Evolutionary conservation across 1,284 basidiomycete species (phyloP).

Genomic region (Cryptococcus sp.): DNA sequence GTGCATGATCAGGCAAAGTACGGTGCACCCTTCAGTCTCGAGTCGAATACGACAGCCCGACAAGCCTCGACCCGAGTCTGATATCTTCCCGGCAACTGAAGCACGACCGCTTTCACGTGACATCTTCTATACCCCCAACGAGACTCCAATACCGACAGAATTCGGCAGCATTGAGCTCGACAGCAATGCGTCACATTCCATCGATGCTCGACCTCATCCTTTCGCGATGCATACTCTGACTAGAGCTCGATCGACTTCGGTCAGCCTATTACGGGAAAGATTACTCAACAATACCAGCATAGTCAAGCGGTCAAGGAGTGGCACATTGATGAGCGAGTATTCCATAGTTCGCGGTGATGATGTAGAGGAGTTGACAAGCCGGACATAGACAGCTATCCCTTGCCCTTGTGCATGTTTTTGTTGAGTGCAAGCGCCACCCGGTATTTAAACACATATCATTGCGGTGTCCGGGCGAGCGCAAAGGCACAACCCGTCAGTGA

Average conservation of each 20-base stretch:
- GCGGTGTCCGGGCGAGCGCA: too few species aligned
- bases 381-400: too few species aligned
- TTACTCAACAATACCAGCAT: neutral
- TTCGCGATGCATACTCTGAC: neutral
- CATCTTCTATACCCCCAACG: neutral
- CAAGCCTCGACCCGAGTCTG: too few species aligned
- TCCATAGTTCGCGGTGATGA: too few species aligned
- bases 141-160: neutral
- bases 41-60: too few species aligned
- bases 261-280: neutral
- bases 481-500: too few species aligned
- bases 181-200: neutral
- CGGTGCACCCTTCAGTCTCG: neutral
- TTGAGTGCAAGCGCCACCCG: too few species aligned
- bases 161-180: neutral
- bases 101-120: neutral
- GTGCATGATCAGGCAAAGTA: neutral
- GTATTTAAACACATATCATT: too few species aligned
- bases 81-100: too few species aligned
- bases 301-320: slow-evolving; percentile 4
- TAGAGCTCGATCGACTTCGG: slow-evolving; percentile 4
- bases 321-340: slow-evolving; percentile 2
- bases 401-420: too few species aligned
- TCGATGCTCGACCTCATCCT: neutral
- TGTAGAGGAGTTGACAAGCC: too few species aligned